Conservation (phyloP, 1,284 basidiomycete species). For the Nidula niveotomentosa region DNA sequence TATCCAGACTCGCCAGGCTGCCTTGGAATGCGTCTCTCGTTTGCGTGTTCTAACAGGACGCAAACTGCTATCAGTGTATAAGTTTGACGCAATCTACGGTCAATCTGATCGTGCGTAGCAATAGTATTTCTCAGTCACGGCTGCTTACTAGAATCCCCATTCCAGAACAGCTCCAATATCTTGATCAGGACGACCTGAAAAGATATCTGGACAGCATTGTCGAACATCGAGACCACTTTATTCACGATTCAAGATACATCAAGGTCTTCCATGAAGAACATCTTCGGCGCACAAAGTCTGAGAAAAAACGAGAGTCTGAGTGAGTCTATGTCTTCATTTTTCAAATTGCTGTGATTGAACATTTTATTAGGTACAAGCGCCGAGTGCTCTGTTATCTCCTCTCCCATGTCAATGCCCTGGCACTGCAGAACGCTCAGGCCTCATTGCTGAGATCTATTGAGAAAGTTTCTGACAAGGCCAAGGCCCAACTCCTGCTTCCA, state of each 20-base stretch:
- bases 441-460: constrained; percentile 61
- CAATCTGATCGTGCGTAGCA: constrained; percentile 51
- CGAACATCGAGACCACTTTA: constrained; percentile 59
- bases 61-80: constrained; percentile 68
- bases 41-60: constrained; percentile 42
- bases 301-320: constrained; percentile 67
- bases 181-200: constrained; percentile 72
- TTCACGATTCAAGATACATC: constrained; percentile 69
- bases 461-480: constrained; percentile 62
- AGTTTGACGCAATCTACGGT: constrained; percentile 84
- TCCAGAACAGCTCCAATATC: constrained; percentile 72
- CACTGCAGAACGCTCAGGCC: constrained; percentile 47
- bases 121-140: background rate
- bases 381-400: constrained; percentile 78
- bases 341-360: constrained; percentile 1
- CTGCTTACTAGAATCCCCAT: constrained; percentile 1
- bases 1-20: constrained; percentile 59
- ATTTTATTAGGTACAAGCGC: constrained; percentile 62
- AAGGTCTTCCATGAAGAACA: constrained; percentile 63
- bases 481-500: constrained; percentile 65
- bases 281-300: constrained; percentile 43
- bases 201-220: constrained; percentile 65
- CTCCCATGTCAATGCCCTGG: constrained; percentile 77
- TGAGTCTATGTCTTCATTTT: constrained; percentile 30
- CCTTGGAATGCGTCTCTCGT: constrained; percentile 62